Base-by-base conservation (phyloP, 1,139 yeast species). In the Pichia sp. region DNA sequence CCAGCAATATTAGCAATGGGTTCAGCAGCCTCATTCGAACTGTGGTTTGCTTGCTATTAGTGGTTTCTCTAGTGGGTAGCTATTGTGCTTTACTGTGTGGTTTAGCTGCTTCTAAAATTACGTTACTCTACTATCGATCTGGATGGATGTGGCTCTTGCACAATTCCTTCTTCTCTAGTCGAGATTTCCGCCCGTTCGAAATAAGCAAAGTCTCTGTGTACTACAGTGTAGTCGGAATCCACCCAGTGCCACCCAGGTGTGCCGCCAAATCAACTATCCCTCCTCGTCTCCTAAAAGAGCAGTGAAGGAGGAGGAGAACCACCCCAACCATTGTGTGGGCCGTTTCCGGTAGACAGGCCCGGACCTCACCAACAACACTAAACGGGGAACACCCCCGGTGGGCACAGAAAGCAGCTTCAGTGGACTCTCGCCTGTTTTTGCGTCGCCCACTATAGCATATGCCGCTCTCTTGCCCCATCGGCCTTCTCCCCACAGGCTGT, bases 401-500 rank as follows among this genome's bases (percentile, higher is more conserved):
- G 7, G 6, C 13, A 7, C 40, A 13, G 13, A 36, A 15, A 13
- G 40, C 40, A 36, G 40, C 40, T 36, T 36, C 13, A 11, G 40
- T 11, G 40, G 40, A 36, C 40, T 11, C 15, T 4, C 40, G 15
- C 15, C 11, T 15, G 3, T 11, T 31, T 4, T 2, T 5, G 8
- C 11, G 34, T 8, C 34, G 34, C 15, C 40, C 40, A 36, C 40
- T 36, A 13, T 36, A 13, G n/a, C 40, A 13, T 13, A 36, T 36
- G 40, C 40, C 40, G 40, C 40, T 11, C 40, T 36, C 40, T 36
- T 36, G 40, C 40, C 40, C 40, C 40, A 36, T 36, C 40, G 40
- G 40, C 45, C 45, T 42, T 42, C 30, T 42, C 45, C 45, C 45
- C 31, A 42, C 45, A 42, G 31, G 45, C 45, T 42, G 45, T 23